Evolutionary conservation across 1,139 yeast genomes (phyloP).

Genomic region (Komagataea norvegica): DNA sequence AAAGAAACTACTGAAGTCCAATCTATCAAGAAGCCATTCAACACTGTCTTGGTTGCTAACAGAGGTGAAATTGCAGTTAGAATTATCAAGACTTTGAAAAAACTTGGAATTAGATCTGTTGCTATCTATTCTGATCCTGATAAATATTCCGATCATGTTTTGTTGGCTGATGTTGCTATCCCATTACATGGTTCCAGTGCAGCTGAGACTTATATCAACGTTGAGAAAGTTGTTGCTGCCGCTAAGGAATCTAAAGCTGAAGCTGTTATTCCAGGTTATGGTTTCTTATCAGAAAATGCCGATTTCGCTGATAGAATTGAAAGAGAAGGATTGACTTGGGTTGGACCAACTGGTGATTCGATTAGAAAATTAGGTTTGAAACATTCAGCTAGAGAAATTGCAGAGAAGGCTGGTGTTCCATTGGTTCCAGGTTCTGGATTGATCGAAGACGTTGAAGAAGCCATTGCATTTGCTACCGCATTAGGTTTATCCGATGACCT

Average conservation of each 20-base stretch:
- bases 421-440: conserved; percentile 93
- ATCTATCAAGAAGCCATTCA: conserved; percentile 51
- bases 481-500: conserved; percentile 64
- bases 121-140: conserved; percentile 92
- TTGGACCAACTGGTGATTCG: conserved; percentile 93
- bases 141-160: conserved; percentile 80
- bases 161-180: conserved; percentile 74
- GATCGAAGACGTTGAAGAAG: conserved; percentile 65
- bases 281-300: conserved; percentile 93
- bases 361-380: conserved; percentile 87
- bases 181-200: conserved; percentile 79
- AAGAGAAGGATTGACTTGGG: conserved; percentile 79
- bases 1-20: conserved; percentile 29
- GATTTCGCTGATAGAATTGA: conserved; percentile 88
- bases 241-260: conserved; percentile 81
- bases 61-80: conserved; percentile 98
- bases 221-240: conserved; percentile 79
- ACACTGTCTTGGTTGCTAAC: conserved; percentile 86
- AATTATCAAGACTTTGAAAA: conserved; percentile 81
- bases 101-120: conserved; percentile 69
- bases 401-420: conserved; percentile 84
- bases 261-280: conserved; percentile 96
- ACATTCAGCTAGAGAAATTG: conserved; percentile 94
- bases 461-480: conserved; percentile 67
- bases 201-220: conserved; percentile 82